Evolutionary conservation across 2,329 filamentous ascomycete genomes (phyloP).

Genomic region (Aureobasidium sp.): DNA sequence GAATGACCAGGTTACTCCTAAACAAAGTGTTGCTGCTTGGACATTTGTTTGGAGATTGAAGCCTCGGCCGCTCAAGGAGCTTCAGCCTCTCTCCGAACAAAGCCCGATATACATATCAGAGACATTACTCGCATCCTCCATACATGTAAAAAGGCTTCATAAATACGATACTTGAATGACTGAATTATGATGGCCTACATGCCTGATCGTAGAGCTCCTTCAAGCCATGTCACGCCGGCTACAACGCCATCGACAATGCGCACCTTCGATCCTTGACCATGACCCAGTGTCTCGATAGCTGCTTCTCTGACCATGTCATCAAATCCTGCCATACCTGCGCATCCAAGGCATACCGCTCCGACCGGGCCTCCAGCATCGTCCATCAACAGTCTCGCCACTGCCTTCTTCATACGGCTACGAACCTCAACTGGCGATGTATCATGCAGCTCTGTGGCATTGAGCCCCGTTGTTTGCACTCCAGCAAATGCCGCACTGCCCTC

Average conservation of each 20-base stretch:
- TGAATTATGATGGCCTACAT: slow-evolving; percentile 18
- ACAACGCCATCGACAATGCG: slow-evolving; percentile 74
- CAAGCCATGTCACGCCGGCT: slow-evolving; percentile 56
- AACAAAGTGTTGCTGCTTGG: not conserved
- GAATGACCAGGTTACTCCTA: not conserved
- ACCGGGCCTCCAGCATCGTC: slow-evolving; percentile 39
- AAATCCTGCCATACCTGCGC: slow-evolving; percentile 84
- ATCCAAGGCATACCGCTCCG: slow-evolving; percentile 70
- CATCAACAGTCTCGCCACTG: slow-evolving; percentile 57
- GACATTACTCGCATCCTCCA: not conserved
- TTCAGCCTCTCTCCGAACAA: slow-evolving; percentile 4
- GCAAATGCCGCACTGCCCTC: slow-evolving; percentile 48
- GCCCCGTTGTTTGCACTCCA: slow-evolving; percentile 72
- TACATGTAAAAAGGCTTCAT: not conserved
- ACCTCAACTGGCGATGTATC: slow-evolving; percentile 57
- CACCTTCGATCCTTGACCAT: slow-evolving; percentile 49
- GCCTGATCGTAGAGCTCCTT: slow-evolving; percentile 37
- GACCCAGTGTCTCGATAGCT: slow-evolving; percentile 55
- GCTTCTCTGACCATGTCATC: slow-evolving; percentile 66
- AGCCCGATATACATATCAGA: not conserved
- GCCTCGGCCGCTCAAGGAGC: not conserved
- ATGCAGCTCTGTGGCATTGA: slow-evolving; percentile 75
- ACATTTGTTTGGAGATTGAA: not conserved
- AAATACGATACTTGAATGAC: not conserved
- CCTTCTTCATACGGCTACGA: slow-evolving; percentile 55